A percentile compares a stretch with the other conserved stretches of the same genome.
Evolutionary conservation across 2,329 filamentous ascomycete species (phyloP).

Genomic region (Xylariaceae sp.): DNA sequence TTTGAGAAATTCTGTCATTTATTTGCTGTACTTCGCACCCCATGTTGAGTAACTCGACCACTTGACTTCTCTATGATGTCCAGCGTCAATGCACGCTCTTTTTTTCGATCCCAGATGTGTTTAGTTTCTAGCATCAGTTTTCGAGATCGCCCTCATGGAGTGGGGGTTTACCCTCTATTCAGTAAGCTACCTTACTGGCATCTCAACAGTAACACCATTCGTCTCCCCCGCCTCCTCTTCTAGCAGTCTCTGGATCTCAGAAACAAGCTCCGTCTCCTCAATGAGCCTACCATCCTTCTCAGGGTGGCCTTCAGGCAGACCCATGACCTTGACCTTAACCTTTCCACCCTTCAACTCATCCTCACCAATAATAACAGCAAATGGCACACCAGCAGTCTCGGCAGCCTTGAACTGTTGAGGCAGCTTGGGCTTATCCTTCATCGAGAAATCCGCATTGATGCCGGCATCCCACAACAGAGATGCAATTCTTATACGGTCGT

Average conservation of each 20-base stretch:
- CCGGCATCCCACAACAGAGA: slow-evolving; percentile 79
- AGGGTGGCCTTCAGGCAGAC: slow-evolving; percentile 74
- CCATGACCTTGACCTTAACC: slow-evolving; percentile 78
- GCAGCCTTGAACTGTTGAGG: slow-evolving; percentile 89
- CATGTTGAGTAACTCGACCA: too few species aligned
- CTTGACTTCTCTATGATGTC: too few species aligned
- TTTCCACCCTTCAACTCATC: slow-evolving; percentile 82
- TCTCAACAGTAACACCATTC: too few species aligned
- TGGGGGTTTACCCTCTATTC: too few species aligned
- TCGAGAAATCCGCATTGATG: slow-evolving; percentile 86
- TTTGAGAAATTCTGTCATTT: too few species aligned
- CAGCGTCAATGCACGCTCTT: too few species aligned
- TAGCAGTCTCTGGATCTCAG: slow-evolving; percentile 13
- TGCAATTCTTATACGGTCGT: slow-evolving; percentile 80
- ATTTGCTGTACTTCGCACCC: too few species aligned
- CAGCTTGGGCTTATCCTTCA: slow-evolving; percentile 88
- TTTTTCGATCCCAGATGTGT: too few species aligned
- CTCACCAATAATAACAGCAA: slow-evolving; percentile 86
- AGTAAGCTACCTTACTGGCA: too few species aligned
- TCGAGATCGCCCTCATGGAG: too few species aligned
- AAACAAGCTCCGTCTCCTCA: slow-evolving; percentile 10
- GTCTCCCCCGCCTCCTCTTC: not conserved
- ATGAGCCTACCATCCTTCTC: slow-evolving; percentile 87
- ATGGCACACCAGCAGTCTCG: slow-evolving; percentile 74
- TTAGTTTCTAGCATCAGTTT: too few species aligned